Base-by-base conservation (phyloP, 1,284 basidiomycete species). In the Neotropicomus parvogracilis region DNA sequence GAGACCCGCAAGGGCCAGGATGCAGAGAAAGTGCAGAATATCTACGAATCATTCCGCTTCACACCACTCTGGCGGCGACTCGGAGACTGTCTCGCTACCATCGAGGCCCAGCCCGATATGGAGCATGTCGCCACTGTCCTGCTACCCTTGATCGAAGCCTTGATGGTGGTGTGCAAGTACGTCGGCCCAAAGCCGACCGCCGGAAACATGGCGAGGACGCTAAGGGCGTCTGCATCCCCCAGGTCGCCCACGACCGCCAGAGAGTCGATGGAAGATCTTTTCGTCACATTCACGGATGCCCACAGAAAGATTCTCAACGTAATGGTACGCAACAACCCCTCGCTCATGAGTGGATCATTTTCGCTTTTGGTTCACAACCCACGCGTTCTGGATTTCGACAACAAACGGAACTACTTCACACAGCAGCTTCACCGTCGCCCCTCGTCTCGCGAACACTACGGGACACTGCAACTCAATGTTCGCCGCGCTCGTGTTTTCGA, bases 161-260 rank as follows among this genome's bases (percentile, higher is more conserved):
- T 99, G 54, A 97, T 99, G 92, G 95, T 99, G 1, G 91, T 99
- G 21, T 97, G 92, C 79, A 97, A 97, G 68, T 92, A 97, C 65
- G 90, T 89, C 35, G 83, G 82, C 10, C 72, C 85, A 13, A 84
- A 83, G 58, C 65, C 77, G 0, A 64, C 69, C n/a, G 56, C 67
- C 2, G 66, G 68, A 11, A 67, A 65, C 27, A 54, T 71, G 28
- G 66, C 73, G 36, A 81, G 80, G 49, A 70, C 70, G 40, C 62
- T 80, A 21, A 79, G 78, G 44, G 76, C 74, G 9, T 81, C 80
- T 31, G 75, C 75, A 37, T 89, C 82, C 14, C 88, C 87, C 6
- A 76, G 73, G 54, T 84, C 83, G 3, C 81, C 83, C 13, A 74
- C 78, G 24, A 81, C 79, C 4, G 73, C 82, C 19, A 75, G 77